A percentile compares a stretch with the other conserved stretches of the same genome.
These are phyloP conservation scores for Russula sp. DNA, from an alignment of 768 basidiomycete genomes.

Conservation along the genomic window DNA sequence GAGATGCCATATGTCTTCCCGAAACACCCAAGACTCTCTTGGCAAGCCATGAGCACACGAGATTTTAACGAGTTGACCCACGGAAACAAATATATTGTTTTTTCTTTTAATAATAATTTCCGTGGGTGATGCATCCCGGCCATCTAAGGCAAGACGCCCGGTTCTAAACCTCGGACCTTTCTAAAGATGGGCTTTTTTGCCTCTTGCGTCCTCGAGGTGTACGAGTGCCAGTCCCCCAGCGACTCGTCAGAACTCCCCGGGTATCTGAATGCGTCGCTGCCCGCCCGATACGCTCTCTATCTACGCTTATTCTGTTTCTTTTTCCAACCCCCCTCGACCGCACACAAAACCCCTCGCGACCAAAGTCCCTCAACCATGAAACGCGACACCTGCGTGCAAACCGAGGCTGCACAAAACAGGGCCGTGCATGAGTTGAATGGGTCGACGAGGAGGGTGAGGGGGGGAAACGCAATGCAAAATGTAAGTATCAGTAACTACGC, in stretches of 20 bases:
- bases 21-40: too few relatives aligned
- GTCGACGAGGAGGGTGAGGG: not conserved
- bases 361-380: not conserved
- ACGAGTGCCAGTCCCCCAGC: conserved; percentile 14
- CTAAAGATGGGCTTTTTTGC: not conserved
- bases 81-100: not conserved
- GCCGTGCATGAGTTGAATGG: not conserved
- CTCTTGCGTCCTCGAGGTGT: conserved; percentile 15
- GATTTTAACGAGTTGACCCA: not conserved
- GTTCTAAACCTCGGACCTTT: conserved; percentile 16
- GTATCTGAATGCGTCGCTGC: conserved; percentile 11
- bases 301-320: not conserved
- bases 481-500: not conserved
- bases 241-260: conserved; percentile 17
- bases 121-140: not conserved
- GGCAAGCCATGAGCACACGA: not conserved
- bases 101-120: too few relatives aligned
- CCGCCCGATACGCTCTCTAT: not conserved
- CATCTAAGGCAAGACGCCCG: conserved; percentile 14
- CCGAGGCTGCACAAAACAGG: not conserved
- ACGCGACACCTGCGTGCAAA: not conserved
- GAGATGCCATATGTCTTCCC: too few relatives aligned
- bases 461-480: not conserved
- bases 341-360: not conserved
- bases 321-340: not conserved